phyloP scores from a whole-genome alignment of 2,329 filamentous ascomycete genomes.

The Penicillium sp. region DNA sequence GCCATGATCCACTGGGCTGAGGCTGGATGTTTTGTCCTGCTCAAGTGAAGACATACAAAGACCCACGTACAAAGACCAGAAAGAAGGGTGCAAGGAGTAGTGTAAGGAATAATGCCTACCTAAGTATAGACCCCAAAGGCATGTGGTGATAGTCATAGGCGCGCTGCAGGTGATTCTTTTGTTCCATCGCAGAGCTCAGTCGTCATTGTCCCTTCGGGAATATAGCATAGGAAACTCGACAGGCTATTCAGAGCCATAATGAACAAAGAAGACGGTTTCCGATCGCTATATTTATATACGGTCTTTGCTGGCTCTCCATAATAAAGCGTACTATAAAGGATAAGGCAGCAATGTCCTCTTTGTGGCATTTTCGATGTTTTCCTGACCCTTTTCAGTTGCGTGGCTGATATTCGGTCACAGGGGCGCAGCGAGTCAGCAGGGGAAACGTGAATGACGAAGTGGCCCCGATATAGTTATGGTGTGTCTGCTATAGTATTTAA shows the following conservation, averaged over 20 bases:
- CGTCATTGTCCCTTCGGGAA: not conserved
- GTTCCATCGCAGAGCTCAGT: not conserved
- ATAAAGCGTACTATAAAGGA: not conserved
- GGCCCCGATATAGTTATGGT: not conserved
- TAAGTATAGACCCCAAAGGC: not conserved
- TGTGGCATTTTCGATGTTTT: not conserved
- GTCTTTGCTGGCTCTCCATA: not conserved
- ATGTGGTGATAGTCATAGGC: slow-evolving; percentile 27
- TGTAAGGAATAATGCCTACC: not conserved
- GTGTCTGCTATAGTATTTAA: not conserved
- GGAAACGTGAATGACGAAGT: slow-evolving; percentile 12
- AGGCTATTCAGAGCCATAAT: not conserved
- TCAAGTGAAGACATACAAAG: not conserved
- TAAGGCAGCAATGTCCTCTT: slow-evolving; percentile 6
- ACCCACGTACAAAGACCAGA: not conserved
- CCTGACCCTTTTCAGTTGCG: slow-evolving; percentile 2
- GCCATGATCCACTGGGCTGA: slow-evolving; percentile 17
- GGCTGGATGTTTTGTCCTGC: not conserved
- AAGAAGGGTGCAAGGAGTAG: not conserved
- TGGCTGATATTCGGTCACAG: slow-evolving; percentile 21
- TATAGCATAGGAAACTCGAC: not conserved
- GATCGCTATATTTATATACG: not conserved
- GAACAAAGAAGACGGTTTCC: slow-evolving; percentile 1
- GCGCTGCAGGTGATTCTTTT: slow-evolving; percentile 25
- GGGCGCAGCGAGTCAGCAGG: slow-evolving; percentile 26